Percentiles rank a stretch among this genome's conserved stretches.
Evolutionary conservation across 2,329 filamentous ascomycete species (phyloP).

Genomic region (Lasiodiplodia theobromae): DNA sequence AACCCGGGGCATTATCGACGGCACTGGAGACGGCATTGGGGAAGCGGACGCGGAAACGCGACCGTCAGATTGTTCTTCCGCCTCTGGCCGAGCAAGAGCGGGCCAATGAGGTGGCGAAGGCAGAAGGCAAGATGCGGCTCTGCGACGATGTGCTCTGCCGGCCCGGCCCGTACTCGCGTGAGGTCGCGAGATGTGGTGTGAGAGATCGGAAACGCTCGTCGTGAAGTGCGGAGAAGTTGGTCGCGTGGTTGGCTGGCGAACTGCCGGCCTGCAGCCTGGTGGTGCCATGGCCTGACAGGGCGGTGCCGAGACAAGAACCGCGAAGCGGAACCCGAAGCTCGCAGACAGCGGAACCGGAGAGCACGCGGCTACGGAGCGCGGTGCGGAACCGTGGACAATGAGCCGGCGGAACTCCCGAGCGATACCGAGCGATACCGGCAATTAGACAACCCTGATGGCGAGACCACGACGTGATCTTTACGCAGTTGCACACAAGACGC

Average conservation of each 20-base stretch:
- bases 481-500: neutral
- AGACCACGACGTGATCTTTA: conserved; percentile 13
- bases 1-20: neutral
- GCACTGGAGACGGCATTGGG: neutral
- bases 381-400: neutral
- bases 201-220: neutral
- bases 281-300: conserved; percentile 18
- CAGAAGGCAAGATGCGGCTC: conserved; percentile 8
- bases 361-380: neutral
- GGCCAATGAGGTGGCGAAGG: no score
- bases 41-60: neutral
- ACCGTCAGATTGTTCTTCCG: neutral
- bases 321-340: conserved; percentile 3
- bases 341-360: neutral
- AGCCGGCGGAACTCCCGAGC: neutral
- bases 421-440: neutral
- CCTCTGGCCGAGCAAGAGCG: neutral
- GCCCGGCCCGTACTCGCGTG: conserved; percentile 7
- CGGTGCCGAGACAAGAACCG: neutral
- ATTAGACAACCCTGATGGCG: neutral
- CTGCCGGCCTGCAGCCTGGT: conserved; percentile 1
- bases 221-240: neutral
- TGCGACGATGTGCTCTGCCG: neutral
- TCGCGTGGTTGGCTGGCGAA: neutral
- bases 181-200: conserved; percentile 23